Evolutionary conservation across 345 rosid species (phyloP), one percentile per base, ranked within the genome.

Genomic region (Boechera divaricarpa): DNA sequence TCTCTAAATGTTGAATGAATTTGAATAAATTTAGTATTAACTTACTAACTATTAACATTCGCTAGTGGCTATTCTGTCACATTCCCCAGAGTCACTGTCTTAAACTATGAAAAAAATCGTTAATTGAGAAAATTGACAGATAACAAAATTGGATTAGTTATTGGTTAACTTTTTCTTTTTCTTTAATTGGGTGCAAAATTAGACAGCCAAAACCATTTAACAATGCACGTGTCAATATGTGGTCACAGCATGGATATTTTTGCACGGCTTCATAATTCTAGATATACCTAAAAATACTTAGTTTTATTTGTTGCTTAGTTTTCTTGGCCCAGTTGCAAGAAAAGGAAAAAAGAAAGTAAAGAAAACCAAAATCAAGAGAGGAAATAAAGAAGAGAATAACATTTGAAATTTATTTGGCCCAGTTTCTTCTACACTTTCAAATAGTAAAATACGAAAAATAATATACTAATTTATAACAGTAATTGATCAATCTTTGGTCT

Each of bases 221-320:
- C 7, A 47, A 2, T 48, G 41, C 47, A 75, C 72, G 79, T 67
- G 67, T 67, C 60, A 9, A 48, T 66, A 31, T 75, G 13, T 58
- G 59, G 39, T 38, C 38, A 54, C 52, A 16, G 39, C 4, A 10
- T 54, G 41, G 29, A 55, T 54, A 42, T 55, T 38, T 62, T 62
- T 56, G 78, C 73, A 67, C 60, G 73, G 61, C 38, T 67, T 75
- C 60, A 26, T 57, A 47, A 48, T 38, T 54, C 5, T 28, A 45
- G 3, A 44, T 9, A 63, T 12, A 61, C 28, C 38, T 45, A 31
- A 32, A 57, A 36, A 47, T 15, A 6, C 31, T 28, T 71, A 21
- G 39, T 49, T 49, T 72, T 26, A 72, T 72, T n/a, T 7, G 35
- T 72, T 10, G 16, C 58, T 26, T 52, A 62, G 1, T 21, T 21